These are phyloP conservation scores for Microbotryomycetes sp. DNA, from an alignment of 1,284 basidiomycete genomes.

Conservation along the genomic window DNA sequence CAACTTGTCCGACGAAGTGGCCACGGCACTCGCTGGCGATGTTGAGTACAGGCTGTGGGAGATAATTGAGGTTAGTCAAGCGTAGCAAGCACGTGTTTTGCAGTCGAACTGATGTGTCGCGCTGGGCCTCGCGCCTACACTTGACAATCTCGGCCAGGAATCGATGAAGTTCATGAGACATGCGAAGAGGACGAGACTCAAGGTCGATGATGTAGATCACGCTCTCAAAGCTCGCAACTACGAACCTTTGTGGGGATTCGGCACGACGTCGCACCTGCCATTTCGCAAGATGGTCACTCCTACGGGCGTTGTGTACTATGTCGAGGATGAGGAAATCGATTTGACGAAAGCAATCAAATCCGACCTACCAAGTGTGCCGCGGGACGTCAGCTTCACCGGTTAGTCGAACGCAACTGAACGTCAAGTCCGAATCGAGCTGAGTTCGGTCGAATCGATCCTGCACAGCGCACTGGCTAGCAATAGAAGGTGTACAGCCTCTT, in stretches of 20 bases:
- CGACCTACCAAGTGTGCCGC: conserved; percentile 69
- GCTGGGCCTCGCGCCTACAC: too few species aligned
- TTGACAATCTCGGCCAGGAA: conserved; percentile 59
- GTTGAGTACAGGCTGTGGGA: conserved; percentile 95
- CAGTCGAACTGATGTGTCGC: not conserved
- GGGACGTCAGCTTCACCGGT: conserved; percentile 65
- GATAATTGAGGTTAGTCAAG: conserved; percentile 64
- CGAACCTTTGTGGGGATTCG: conserved; percentile 50
- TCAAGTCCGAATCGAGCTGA: conserved; percentile 24
- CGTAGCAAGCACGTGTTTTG: not conserved
- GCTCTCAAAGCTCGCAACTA: conserved; percentile 91
- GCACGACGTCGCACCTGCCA: conserved; percentile 23
- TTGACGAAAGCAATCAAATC: conserved; percentile 81
- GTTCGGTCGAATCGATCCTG: not conserved
- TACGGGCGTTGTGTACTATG: conserved; percentile 63
- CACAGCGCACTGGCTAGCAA: conserved; percentile 90
- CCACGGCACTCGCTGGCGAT: conserved; percentile 82
- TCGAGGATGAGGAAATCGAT: conserved; percentile 96
- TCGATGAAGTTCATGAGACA: conserved; percentile 96
- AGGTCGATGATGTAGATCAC: conserved; percentile 84
- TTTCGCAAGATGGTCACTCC: conserved; percentile 43
- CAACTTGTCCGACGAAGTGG: conserved; percentile 71
- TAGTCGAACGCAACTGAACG: conserved; percentile 34
- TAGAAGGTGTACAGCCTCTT: conserved; percentile 94
- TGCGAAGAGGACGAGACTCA: conserved; percentile 76